Conservation (phyloP, 2,329 filamentous ascomycete genomes). For the Aspergillus ruber region DNA sequence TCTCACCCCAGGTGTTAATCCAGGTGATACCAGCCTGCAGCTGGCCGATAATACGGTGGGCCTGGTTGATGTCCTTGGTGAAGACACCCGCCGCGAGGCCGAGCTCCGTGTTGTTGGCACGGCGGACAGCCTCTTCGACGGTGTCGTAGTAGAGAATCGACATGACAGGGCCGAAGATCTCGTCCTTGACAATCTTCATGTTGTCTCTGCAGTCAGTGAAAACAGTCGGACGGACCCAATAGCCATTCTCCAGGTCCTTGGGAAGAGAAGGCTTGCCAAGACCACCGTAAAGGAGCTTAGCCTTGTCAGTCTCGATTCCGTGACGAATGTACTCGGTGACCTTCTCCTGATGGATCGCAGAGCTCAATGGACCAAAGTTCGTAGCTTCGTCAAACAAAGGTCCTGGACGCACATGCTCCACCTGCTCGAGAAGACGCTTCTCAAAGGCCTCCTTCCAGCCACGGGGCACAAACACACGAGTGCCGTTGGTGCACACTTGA, state of each 20-base stretch:
- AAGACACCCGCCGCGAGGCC: slow-evolving; percentile 82
- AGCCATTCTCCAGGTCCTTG: slow-evolving; percentile 54
- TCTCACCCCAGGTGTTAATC: slow-evolving; percentile 93
- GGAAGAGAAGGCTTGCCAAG: slow-evolving; percentile 52
- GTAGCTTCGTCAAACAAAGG: slow-evolving; percentile 64
- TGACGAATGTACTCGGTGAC: slow-evolving; percentile 70
- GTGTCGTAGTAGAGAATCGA: slow-evolving; percentile 67
- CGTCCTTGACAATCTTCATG: slow-evolving; percentile 74
- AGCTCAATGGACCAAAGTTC: slow-evolving; percentile 81
- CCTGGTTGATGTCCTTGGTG: slow-evolving; percentile 65
- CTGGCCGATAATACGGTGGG: slow-evolving; percentile 63
- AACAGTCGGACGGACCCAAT: slow-evolving; percentile 76
- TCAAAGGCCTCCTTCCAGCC: slow-evolving; percentile 63
- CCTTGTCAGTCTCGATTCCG: slow-evolving; percentile 66
- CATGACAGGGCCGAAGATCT: slow-evolving; percentile 88
- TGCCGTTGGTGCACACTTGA: slow-evolving; percentile 90
- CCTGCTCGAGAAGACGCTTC: slow-evolving; percentile 60
- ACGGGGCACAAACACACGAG: slow-evolving; percentile 72
- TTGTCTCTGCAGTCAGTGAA: slow-evolving; percentile 79
- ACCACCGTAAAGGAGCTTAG: slow-evolving; percentile 68
- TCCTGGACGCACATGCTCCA: slow-evolving; percentile 63
- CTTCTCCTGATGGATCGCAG: slow-evolving; percentile 66
- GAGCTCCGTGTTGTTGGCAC: slow-evolving; percentile 70
- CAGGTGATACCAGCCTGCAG: slow-evolving; percentile 83
- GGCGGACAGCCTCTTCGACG: slow-evolving; percentile 60